Base-by-base conservation (phyloP, 352 stramenopile genomes). In the Peronosclerospora sorghi region DNA sequence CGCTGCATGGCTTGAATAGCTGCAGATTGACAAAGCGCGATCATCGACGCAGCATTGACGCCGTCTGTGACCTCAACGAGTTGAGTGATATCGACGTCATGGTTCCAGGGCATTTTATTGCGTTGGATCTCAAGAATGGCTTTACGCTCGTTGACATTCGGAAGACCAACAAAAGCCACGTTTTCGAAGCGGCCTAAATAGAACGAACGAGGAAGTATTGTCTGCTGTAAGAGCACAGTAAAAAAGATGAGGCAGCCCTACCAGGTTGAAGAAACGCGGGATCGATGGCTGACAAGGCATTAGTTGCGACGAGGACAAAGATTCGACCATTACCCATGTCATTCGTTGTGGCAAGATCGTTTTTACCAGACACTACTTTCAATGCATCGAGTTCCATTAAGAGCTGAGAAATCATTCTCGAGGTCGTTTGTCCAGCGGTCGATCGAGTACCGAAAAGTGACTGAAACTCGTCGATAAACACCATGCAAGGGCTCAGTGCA, bases 391-490 rank as follows among this genome's bases (percentile, higher is more conserved):
- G 72, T 57, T 93, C 80, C 37, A 90, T 68, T 2, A 93, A 52
- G 13, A 93, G 41, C 46, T 91, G 80, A 15, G 80, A 93, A 52
- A 87, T 89, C 77, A 93, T 89, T 6, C 76, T 46, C 4, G 75
- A 84, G 4, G 72, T 89, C 30, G 77, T 86, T 60, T 87, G 49
- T 14, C 80, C 80, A 29, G 73, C 68, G 0, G 73, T 87, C n/a
- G 62, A 68, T 36, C 80, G 69, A 26, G 74, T 85, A 4, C 76
- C 80, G 48, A 93, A 93, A 0, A 93, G 45, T 8, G 81, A 88
- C 49, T 93, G 76, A 43, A 93, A 91, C 52, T 93, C 81, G 39
- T 93, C 81, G 28, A 93, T 85, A 48, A 93, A 93, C 5, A 93
- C 49, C 60, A 93, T 76, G 40, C 81, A 93, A 12, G 81, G 81